Percentiles rank a stretch among this genome's conserved stretches.
phyloP scores from a whole-genome alignment of 2,329 filamentous ascomycete species.

The Botrytis tulipae region DNA sequence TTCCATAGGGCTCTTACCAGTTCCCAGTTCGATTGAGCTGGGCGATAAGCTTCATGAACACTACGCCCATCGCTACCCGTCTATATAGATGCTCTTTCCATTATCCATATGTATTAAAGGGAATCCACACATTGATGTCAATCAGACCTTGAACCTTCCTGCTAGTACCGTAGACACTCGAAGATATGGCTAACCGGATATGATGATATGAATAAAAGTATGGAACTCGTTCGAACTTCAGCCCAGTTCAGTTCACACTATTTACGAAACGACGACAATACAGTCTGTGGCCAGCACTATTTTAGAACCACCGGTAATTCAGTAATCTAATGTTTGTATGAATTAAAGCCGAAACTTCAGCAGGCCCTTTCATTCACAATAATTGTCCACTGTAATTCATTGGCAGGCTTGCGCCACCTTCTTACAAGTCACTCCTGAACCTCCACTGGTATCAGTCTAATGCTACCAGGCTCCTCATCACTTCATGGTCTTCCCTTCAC shows the following conservation, averaged over 20 bases:
- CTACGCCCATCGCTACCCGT: background rate
- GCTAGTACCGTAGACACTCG: background rate
- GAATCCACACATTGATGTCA: background rate
- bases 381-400: background rate
- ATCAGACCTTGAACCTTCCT: background rate
- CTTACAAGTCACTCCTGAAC: background rate
- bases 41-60: background rate
- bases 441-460: background rate
- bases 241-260: background rate
- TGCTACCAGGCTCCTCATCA: background rate
- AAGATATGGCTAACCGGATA: background rate
- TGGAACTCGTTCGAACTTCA: background rate
- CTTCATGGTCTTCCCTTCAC: background rate
- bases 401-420: background rate
- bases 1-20: too few species aligned
- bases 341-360: background rate
- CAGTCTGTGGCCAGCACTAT: background rate
- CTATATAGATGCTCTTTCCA: background rate
- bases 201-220: background rate
- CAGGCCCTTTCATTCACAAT: background rate
- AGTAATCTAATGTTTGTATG: background rate
- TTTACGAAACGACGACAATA: background rate
- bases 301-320: background rate
- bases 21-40: background rate
- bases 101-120: background rate